Conservation (phyloP, 495 filamentous ascomycete genomes). For the Trichoderma gamsii region DNA sequence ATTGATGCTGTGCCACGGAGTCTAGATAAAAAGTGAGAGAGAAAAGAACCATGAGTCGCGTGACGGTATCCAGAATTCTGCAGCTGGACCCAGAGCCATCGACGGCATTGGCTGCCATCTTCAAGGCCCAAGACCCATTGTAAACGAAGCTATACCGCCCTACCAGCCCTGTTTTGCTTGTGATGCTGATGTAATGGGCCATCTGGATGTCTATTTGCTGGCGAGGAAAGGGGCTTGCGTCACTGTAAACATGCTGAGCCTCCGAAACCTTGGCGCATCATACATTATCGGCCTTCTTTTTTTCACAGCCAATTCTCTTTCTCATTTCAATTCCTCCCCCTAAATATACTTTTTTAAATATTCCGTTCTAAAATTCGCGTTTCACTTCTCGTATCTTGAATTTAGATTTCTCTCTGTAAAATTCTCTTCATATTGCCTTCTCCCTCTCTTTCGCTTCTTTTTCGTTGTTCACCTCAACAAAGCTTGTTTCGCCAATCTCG, state of each 20-base stretch:
- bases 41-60: background rate
- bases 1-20: too few relatives aligned
- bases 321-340: background rate
- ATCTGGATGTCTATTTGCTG: background rate
- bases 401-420: background rate
- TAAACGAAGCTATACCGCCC: background rate
- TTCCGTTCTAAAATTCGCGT: background rate
- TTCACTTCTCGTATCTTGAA: background rate
- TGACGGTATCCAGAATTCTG: background rate
- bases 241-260: slow-evolving; percentile 2
- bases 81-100: background rate
- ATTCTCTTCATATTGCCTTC: background rate
- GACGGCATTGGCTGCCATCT: background rate
- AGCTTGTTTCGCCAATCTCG: background rate
- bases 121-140: background rate
- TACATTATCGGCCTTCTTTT: background rate
- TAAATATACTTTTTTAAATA: background rate
- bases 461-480: background rate
- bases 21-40: background rate
- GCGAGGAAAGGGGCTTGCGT: slow-evolving; percentile 12
- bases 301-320: background rate
- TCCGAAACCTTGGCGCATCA: background rate
- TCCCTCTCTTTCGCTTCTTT: background rate
- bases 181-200: slow-evolving; percentile 11
- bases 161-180: background rate